Base-by-base conservation (phyloP, 1,139 yeast species). In the Geotrichum reessii region DNA sequence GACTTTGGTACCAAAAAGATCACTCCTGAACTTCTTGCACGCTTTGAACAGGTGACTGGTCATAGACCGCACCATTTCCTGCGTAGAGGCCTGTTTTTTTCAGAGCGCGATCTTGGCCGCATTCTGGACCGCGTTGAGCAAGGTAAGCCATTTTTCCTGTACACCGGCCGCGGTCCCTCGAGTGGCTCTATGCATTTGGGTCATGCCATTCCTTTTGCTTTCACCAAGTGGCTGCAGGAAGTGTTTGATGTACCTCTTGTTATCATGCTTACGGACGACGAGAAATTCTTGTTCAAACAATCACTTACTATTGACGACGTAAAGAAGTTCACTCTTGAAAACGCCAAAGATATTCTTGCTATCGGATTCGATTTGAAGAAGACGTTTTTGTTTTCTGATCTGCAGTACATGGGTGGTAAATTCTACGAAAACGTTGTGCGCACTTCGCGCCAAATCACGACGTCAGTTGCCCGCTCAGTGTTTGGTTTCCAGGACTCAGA, bases 151-250 rank as follows among this genome's bases (percentile, higher is more conserved):
- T 95, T 95, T 74, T 95, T 92, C 77, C 77, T 95, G 65, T 95
- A 95, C 73, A 95, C 99, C 27, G 99, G 99, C 53, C 84, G 99
- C 73, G 99, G 99, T 1, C 99, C 99, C 52, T 88, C 96, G 2
- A 84, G 93, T 50, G 97, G 87, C 66, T 86, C 95, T 25, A 86
- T 95, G 90, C 99, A 95, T 73, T 79, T 95, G 76, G 99, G 99
- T 53, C 99, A 95, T 73, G 86, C 93, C 92, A 81, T 92, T 62
- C 99, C 99, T 12, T 95, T 95, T 71, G 74, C 87, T 47, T 95
- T 95, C 78, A 93, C 99, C 61, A 91, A 91, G 74, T 95, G 99
- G 99, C 80, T 95, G 68, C 99, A 95, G 74, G 97, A 92, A 55
- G 99, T 92, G 2, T 93, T 95, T 72, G 98, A 93, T 70, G 97